Conservation (phyloP, 2,329 filamentous ascomycete species). For the Ceratocystiopsis minuta region DNA sequence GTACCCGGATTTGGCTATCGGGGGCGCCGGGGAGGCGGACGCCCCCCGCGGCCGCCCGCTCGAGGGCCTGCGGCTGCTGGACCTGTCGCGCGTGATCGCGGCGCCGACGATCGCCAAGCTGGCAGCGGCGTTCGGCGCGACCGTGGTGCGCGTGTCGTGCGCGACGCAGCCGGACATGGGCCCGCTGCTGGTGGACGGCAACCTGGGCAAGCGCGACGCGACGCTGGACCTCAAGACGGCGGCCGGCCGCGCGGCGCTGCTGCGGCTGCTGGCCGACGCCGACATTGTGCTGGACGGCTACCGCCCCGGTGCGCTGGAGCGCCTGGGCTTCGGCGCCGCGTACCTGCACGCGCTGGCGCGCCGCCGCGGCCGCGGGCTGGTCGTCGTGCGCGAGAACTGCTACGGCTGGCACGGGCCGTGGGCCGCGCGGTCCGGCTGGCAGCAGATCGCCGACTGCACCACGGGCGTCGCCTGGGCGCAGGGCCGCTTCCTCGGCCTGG, state of each 20-base stretch:
- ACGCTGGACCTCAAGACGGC: slow-evolving; percentile 25
- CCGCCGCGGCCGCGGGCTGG: slow-evolving; percentile 22
- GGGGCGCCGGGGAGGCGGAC: too few species aligned
- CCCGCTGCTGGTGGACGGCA: slow-evolving; percentile 21
- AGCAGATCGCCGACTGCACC: slow-evolving; percentile 34
- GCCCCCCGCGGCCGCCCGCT: slow-evolving; percentile 15
- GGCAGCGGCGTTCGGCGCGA: slow-evolving; percentile 24
- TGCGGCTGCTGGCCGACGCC: slow-evolving; percentile 17
- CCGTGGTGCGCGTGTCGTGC: slow-evolving; percentile 25
- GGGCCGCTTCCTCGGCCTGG: slow-evolving; percentile 37
- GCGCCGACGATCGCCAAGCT: slow-evolving; percentile 23
- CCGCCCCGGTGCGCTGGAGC: slow-evolving; percentile 24
- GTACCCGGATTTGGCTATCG: too few species aligned
- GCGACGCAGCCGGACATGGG: slow-evolving; percentile 22
- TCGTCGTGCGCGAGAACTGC: slow-evolving; percentile 30
- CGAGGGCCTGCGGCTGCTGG: slow-evolving; percentile 28
- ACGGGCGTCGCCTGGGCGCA: slow-evolving; percentile 41
- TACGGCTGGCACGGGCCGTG: slow-evolving; percentile 29
- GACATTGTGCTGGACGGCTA: slow-evolving; percentile 37
- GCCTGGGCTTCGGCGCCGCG: slow-evolving; percentile 21
- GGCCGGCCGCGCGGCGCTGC: slow-evolving; percentile 20
- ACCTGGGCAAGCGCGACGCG: slow-evolving; percentile 25
- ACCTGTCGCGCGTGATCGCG: slow-evolving; percentile 28
- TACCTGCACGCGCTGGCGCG: slow-evolving; percentile 21
- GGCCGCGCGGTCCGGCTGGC: slow-evolving; percentile 26